phyloP scores from a whole-genome alignment of 768 basidiomycete genomes.

The Russula vinacea region DNA sequence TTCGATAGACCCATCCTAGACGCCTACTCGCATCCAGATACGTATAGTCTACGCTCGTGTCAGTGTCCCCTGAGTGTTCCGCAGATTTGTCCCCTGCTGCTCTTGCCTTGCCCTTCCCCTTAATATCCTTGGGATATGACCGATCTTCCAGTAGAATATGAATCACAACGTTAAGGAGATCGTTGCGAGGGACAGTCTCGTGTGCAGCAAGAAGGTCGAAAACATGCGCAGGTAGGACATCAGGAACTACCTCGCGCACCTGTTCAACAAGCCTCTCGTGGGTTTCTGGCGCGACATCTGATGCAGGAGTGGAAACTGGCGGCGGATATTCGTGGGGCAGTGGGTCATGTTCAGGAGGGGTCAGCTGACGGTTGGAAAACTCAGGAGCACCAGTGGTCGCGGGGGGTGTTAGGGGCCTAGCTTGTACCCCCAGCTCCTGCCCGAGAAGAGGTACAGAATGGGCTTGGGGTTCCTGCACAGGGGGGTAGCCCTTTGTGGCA shows the following conservation, averaged over 20 bases:
- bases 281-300: constrained; percentile 8
- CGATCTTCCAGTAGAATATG: constrained; percentile 62
- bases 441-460: not conserved
- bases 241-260: constrained; percentile 67
- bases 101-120: constrained; percentile 42
- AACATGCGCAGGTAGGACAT: constrained; percentile 58
- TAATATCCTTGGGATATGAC: constrained; percentile 53
- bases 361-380: not conserved
- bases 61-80: constrained; percentile 30
- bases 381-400: not conserved
- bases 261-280: constrained; percentile 43
- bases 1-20: constrained; percentile 47
- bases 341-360: constrained; percentile 1
- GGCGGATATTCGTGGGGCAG: not conserved
- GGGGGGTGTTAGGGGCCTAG: not conserved
- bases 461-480: not conserved
- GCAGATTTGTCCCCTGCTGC: constrained; percentile 33
- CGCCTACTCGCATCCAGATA: constrained; percentile 44
- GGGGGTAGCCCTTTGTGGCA: not conserved
- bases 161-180: constrained; percentile 53
- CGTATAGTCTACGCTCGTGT: constrained; percentile 53
- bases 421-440: not conserved
- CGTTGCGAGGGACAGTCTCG: constrained; percentile 38
- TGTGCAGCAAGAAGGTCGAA: constrained; percentile 47
- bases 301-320: not conserved